Base-by-base conservation (phyloP, 228 moss, liverwort and hornwort species). In the Sphagnum fallax region DNA sequence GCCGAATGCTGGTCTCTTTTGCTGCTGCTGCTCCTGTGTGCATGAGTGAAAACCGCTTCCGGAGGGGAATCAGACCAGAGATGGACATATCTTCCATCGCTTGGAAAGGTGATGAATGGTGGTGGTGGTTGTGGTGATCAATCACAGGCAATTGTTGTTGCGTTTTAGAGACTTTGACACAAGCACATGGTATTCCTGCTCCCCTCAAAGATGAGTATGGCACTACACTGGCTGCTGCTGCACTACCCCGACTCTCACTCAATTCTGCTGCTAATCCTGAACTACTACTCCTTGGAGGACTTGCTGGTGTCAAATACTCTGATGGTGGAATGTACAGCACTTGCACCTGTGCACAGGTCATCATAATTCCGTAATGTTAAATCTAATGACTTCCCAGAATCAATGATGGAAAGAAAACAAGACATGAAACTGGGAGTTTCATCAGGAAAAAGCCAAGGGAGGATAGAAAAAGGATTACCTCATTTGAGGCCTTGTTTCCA, bases 121-220 rank as follows among this genome's bases (percentile, higher is more conserved):
- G 78, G 64, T 76, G 66, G 4, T 73, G 65, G 18, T 77, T 71
- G 59, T 79, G 86, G 60, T 88, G 88, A 59, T 90, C 94, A 4
- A 77, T 59, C 51, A 83, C 73, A 58, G 90, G 80, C 72, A 80
- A 53, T 66, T 92, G 63, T 66, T 92, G 63, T 48, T 80, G 87
- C 32, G 85, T 74, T 76, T 83, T 92, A 10, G 89, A 87, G 64
- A 98, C 94, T 77, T 73, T 81, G 10, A 94, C 90, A 80, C 94
- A 98, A 50, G 80, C 85, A 73, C 92, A 94, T 8, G 94, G 85
- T 16, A 98, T 69, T 53, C 78, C 83, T 65, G 92, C 70, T 66
- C 88, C 87, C 71, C 78, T 59, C 58, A 84, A 53, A 55, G 77
- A 77, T 53, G 85, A 67, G 60, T 65, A 79, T 32, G 32, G 5